phyloP scores from a whole-genome alignment of 202 grass and related monocot species.

The Setaria italica region DNA sequence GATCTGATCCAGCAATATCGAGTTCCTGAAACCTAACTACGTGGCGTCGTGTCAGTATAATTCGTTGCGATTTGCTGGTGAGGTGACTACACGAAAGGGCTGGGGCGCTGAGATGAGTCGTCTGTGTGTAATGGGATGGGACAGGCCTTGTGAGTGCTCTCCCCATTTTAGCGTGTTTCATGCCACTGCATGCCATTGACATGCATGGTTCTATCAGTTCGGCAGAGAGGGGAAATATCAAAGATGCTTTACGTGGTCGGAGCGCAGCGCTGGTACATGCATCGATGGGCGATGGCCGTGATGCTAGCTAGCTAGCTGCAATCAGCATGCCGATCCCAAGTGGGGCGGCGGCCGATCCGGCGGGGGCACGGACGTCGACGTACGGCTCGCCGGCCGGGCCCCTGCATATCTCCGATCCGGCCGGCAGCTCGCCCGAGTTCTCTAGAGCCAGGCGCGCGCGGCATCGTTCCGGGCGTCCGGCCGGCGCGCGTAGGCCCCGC shows the following conservation, averaged over 20 bases:
- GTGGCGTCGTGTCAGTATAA: slow-evolving; percentile 1
- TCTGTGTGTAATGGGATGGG: not conserved
- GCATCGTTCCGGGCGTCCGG: not conserved
- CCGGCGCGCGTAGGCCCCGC: slow-evolving; percentile 2
- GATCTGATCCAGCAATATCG: not conserved
- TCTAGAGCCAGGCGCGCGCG: slow-evolving; percentile 6
- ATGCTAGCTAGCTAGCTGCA: slow-evolving; percentile 4
- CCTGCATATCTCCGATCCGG: not conserved
- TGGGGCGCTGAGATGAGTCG: not conserved
- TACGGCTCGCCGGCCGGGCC: not conserved
- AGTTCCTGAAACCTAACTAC: not conserved
- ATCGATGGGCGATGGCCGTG: not conserved
- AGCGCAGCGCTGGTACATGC: not conserved
- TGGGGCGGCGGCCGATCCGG: slow-evolving; percentile 35
- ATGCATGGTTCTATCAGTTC: not conserved
- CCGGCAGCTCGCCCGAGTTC: not conserved
- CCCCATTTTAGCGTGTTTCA: slow-evolving; percentile 21
- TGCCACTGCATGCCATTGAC: slow-evolving; percentile 13
- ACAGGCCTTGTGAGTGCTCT: not conserved
- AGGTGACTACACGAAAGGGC: not conserved
- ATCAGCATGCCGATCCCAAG: not conserved
- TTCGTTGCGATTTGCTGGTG: not conserved
- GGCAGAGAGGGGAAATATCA: not conserved
- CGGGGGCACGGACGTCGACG: slow-evolving; percentile 32
- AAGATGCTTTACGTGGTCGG: not conserved